A percentile compares a stretch with the other conserved stretches of the same genome.
Evolutionary conservation across 805 yeast species (phyloP).

Genomic region (Schizosaccharomyces octosporus): DNA sequence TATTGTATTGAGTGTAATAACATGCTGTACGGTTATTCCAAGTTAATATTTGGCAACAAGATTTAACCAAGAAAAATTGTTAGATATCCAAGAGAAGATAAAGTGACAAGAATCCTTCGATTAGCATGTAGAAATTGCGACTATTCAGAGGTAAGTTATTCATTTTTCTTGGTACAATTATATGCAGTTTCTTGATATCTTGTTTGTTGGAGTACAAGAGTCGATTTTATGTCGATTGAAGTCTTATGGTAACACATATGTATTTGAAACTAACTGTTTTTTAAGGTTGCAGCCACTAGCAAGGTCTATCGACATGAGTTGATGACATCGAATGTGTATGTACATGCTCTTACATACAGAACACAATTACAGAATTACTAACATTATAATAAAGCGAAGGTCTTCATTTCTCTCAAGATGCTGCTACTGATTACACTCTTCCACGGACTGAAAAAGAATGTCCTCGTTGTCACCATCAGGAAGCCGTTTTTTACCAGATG

Average conservation of each 20-base stretch:
- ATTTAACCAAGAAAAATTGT: background rate
- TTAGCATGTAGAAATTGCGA: constrained; percentile 1
- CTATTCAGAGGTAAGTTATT: background rate
- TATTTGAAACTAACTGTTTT: background rate
- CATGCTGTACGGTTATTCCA: constrained; percentile 1
- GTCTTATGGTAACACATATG: background rate
- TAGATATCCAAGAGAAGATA: constrained; percentile 1
- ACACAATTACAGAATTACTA: background rate
- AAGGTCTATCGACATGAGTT: background rate
- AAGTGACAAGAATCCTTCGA: background rate
- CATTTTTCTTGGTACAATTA: background rate
- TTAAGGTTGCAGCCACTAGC: background rate
- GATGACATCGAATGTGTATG: background rate
- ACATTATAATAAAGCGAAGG: constrained; percentile 56
- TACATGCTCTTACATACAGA: background rate
- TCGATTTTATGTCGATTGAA: background rate
- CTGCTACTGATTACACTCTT: constrained; percentile 89
- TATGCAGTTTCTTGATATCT: too few relatives aligned
- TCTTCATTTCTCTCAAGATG: constrained; percentile 44
- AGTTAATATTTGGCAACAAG: background rate
- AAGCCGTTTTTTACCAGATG: constrained; percentile 88
- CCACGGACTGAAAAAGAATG: constrained; percentile 89
- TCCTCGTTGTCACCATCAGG: constrained; percentile 65
- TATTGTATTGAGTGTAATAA: constrained; percentile 2
- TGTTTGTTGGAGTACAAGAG: background rate